Percentiles rank a stretch among this genome's conserved stretches.
These are phyloP conservation scores for Boletus sp. DNA, from an alignment of 1,284 basidiomycete genomes.

Conservation along the genomic window DNA sequence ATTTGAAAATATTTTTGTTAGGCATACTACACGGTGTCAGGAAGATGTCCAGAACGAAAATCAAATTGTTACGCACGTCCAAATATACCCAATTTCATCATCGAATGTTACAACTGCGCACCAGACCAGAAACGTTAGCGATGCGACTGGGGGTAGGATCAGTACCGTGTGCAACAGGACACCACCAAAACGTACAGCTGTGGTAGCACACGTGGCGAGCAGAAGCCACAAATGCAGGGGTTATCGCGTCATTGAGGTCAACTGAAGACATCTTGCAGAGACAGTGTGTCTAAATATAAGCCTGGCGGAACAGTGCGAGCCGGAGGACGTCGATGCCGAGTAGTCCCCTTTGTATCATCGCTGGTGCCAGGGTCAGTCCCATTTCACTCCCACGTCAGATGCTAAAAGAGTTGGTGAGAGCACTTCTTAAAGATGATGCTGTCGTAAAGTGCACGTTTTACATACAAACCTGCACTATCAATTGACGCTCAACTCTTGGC, in stretches of 20 bases:
- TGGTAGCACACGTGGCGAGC: constrained; percentile 15
- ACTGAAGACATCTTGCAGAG: not conserved
- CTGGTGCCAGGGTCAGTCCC: not conserved
- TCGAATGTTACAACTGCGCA: constrained; percentile 14
- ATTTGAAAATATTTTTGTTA: constrained; percentile 19
- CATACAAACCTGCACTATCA: no score
- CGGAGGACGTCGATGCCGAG: not conserved
- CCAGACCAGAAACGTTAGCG: constrained; percentile 19
- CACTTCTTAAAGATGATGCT: not conserved
- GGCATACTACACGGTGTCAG: constrained; percentile 17
- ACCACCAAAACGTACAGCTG: constrained; percentile 9
- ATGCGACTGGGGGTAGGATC: constrained; percentile 10
- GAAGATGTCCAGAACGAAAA: not conserved
- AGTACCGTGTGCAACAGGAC: not conserved
- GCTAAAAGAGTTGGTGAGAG: not conserved
- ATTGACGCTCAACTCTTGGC: not conserved
- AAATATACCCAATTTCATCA: constrained; percentile 24
- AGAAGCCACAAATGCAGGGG: not conserved
- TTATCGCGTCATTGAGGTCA: not conserved
- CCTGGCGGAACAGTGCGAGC: not conserved
- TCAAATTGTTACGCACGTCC: constrained; percentile 13
- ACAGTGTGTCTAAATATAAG: not conserved
- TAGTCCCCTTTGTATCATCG: not conserved
- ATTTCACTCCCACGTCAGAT: not conserved
- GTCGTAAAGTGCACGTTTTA: not conserved